Evolutionary conservation across 192 early-diverging fungal species (phyloP).

Genomic region (Mortierella antarctica): DNA sequence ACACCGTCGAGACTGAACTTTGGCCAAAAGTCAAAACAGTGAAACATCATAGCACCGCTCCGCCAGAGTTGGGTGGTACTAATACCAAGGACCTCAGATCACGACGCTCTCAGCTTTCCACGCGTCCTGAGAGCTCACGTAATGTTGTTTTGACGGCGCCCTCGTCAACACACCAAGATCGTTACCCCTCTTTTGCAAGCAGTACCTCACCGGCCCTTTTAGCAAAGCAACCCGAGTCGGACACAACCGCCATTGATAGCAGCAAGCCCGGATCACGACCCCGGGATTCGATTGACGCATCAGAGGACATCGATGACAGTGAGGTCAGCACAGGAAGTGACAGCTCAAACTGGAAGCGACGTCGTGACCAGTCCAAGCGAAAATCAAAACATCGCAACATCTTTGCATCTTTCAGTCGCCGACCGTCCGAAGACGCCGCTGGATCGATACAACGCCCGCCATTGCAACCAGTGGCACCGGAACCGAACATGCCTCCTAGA

Average conservation of each 20-base stretch:
- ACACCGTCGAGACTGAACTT: slow-evolving; percentile 11
- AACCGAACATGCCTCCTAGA: not conserved
- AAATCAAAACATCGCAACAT: not conserved
- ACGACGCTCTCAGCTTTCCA: not conserved
- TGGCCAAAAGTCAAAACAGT: slow-evolving; percentile 12
- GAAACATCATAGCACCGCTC: slow-evolving; percentile 9
- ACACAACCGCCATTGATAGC: slow-evolving; percentile 7
- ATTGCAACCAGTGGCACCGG: not conserved
- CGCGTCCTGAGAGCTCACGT: not conserved
- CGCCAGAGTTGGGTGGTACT: slow-evolving; percentile 11
- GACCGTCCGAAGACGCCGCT: not conserved
- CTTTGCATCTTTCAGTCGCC: slow-evolving; percentile 15
- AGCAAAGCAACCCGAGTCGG: not conserved
- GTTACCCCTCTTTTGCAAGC: slow-evolving; percentile 26
- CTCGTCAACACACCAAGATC: slow-evolving; percentile 20
- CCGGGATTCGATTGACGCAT: not conserved
- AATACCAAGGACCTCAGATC: not conserved
- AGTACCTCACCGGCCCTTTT: slow-evolving; percentile 20
- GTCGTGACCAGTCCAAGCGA: not conserved
- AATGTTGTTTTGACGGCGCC: slow-evolving; percentile 1
- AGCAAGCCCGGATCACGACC: not conserved
- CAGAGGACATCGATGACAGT: not conserved
- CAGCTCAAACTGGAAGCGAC: not conserved
- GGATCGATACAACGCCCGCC: not conserved
- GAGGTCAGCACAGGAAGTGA: not conserved